Evolutionary conservation across 192 early-diverging fungal genomes (phyloP), one percentile per base, ranked within the genome.

Genomic region (Coemansia asiatica): DNA sequence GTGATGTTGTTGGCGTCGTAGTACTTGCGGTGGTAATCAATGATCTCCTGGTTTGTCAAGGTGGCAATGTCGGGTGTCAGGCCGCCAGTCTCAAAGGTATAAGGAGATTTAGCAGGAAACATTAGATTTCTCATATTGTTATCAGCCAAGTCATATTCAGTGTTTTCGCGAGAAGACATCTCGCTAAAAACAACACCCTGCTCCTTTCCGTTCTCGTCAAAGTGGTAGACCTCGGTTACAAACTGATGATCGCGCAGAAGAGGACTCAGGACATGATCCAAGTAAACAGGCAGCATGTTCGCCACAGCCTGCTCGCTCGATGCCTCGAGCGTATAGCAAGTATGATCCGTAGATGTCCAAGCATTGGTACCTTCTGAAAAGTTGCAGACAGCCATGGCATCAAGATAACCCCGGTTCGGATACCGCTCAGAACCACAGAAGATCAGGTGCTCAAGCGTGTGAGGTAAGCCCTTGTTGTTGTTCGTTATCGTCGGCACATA

Each of bases 211-310:
- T 82, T 72, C 19, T 72, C 84, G 56, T 94, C 91, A 35, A 88
- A 77, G 73, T 94, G 91, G 64, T 90, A 90, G 10, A 95, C 92
- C 27, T 92, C 89, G 27, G 89, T 92, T 56, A 88, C 79, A 66
- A 92, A 94, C 61, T 93, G 88, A 23, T 83, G 82, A 31, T 89
- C 87, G 27, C 82, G 60, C 53, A 95, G 76, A n/a, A 87, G 82
- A 9, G 92, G 92, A 61, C 86, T 73, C 40, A 94, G 67, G 16
- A 95, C 83, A 65, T 95, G 93, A 67, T 94, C 93, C 63, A 94
- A 67, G 59, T 91, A 91, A 1, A 87, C 86, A 13, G 92, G 90
- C 31, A 95, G 66, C 18, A 93, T 76, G 47, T 91, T 88, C 2
- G 87, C 63, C 68, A 91, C 78, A 0, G 89, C 92, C 59, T 90